These are phyloP conservation scores for Cercophora scortea DNA, from an alignment of 495 filamentous ascomycete genomes.

Conservation along the genomic window DNA sequence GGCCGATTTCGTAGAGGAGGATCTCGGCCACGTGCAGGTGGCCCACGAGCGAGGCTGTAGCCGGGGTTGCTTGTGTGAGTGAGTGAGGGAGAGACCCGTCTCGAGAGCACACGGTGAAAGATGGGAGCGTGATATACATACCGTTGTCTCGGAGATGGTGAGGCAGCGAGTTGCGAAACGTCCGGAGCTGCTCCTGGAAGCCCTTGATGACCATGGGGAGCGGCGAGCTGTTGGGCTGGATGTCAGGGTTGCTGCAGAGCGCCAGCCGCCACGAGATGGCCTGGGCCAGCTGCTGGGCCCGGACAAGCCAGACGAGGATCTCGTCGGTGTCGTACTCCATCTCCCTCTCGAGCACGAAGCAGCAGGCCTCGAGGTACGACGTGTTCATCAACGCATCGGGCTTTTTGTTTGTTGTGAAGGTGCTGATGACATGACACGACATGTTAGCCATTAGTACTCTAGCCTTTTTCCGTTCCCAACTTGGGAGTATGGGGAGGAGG, in stretches of 20 bases:
- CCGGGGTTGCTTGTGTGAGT: background rate
- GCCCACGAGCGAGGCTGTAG: constrained; percentile 12
- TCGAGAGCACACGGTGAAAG: no score
- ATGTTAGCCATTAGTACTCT: background rate
- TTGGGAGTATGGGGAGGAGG: background rate
- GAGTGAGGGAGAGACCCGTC: no score
- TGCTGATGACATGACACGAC: constrained; percentile 2
- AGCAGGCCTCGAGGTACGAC: constrained; percentile 15
- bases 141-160: constrained; percentile 11
- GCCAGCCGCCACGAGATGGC: constrained; percentile 16
- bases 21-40: constrained; percentile 22
- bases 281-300: constrained; percentile 20
- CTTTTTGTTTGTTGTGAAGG: constrained; percentile 25
- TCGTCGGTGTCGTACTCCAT: constrained; percentile 18
- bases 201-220: constrained; percentile 12
- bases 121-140: background rate
- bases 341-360: constrained; percentile 9
- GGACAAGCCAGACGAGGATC: constrained; percentile 18
- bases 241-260: constrained; percentile 2
- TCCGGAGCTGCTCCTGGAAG: constrained; percentile 15
- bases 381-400: constrained; percentile 24
- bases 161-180: constrained; percentile 10
- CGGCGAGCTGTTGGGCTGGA: constrained; percentile 5
- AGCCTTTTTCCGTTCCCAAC: background rate
- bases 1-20: constrained; percentile 19